phyloP scores from a whole-genome alignment of 1,284 basidiomycete genomes.

The Stereum hirsutum region DNA sequence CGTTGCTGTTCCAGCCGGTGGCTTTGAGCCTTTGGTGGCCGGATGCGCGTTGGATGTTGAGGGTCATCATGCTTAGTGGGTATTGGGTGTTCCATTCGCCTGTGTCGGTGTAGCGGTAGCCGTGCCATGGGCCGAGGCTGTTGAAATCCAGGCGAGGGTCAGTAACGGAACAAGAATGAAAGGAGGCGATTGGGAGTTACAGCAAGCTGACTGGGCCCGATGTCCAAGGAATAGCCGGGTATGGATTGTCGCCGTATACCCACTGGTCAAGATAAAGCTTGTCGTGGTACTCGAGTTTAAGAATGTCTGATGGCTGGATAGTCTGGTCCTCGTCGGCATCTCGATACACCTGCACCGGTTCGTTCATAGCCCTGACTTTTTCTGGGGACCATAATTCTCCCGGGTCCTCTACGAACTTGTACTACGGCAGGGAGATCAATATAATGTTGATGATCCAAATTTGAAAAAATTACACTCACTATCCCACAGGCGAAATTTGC shows the following conservation, averaged over 20 bases:
- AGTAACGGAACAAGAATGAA: too few species aligned
- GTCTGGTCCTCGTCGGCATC: background rate
- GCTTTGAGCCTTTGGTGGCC: background rate
- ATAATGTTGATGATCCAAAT: background rate
- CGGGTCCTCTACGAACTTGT: slow-evolving; percentile 1
- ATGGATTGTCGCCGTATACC: background rate
- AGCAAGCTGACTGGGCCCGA: too few species aligned
- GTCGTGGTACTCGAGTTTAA: background rate
- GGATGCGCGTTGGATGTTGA: background rate
- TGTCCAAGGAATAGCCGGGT: too few species aligned
- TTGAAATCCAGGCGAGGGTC: too few species aligned
- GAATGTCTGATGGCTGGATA: background rate
- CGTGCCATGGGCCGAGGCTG: background rate
- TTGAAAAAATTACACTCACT: background rate
- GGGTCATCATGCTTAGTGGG: background rate
- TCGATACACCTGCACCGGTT: background rate
- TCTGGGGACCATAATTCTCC: slow-evolving; percentile 5
- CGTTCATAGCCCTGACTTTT: slow-evolving; percentile 3
- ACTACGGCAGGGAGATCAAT: slow-evolving; percentile 8
- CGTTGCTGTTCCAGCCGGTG: background rate
- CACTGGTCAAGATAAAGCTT: background rate
- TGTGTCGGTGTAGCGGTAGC: background rate
- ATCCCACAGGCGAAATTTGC: slow-evolving; percentile 11
- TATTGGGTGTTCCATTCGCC: background rate
- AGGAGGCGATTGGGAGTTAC: too few species aligned